Conservation (phyloP, 441 rosid genomes). For the Erodium trifolium region DNA sequence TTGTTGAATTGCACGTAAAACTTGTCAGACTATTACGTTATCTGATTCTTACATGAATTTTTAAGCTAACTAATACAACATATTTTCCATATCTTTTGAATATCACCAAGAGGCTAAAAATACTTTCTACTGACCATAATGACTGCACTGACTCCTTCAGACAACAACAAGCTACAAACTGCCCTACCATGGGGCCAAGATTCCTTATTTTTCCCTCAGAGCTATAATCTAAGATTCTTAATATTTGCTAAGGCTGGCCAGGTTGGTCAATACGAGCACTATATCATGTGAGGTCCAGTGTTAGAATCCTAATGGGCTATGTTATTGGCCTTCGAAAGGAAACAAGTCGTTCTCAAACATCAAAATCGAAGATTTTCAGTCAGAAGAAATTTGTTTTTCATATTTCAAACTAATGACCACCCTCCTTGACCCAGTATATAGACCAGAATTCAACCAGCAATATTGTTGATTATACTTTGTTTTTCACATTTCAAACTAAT, state of each 20-base stretch:
- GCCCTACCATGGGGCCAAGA: neutral
- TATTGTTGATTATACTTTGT: no score
- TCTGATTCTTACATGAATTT: neutral
- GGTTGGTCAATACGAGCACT: no score
- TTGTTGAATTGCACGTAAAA: neutral
- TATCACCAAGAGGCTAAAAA: neutral
- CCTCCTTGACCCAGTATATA: no score
- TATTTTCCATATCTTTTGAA: neutral
- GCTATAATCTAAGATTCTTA: no score
- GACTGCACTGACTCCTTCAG: neutral
- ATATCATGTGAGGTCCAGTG: no score
- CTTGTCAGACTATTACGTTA: neutral
- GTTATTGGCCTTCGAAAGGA: neutral
- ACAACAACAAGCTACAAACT: neutral
- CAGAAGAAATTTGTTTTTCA: neutral
- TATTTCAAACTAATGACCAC: no score
- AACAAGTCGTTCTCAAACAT: neutral
- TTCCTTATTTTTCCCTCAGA: no score
- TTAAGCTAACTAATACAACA: neutral
- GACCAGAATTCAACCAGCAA: no score
- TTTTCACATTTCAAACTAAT: no score
- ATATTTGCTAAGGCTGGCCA: no score
- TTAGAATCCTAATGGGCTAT: neutral
- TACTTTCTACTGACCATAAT: neutral
- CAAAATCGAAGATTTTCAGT: neutral